Evolutionary conservation across 495 filamentous ascomycete species (phyloP).

Genomic region (Tricharina praecox): DNA sequence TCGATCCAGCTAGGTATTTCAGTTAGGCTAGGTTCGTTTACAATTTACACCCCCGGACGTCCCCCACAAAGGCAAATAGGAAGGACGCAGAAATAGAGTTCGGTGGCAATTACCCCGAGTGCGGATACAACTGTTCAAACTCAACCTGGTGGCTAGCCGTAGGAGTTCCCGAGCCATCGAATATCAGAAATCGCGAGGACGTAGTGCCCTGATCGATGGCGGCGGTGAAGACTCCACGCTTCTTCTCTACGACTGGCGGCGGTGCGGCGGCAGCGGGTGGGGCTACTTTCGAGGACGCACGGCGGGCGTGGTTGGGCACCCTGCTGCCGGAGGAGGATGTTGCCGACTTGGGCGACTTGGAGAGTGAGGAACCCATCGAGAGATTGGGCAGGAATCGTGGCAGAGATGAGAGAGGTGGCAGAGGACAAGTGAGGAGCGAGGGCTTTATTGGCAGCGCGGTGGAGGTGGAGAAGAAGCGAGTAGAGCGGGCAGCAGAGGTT

Average conservation of each 20-base stretch:
- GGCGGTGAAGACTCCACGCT: conserved; percentile 37
- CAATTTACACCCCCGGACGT: too few species aligned
- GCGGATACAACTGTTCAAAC: conserved; percentile 73
- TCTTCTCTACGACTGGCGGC: not conserved
- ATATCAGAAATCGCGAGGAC: conserved; percentile 82
- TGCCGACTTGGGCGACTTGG: conserved; percentile 4
- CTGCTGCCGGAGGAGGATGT: too few species aligned
- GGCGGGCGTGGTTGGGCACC: not conserved
- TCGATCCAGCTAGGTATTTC: conserved; percentile 63
- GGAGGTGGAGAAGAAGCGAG: too few species aligned
- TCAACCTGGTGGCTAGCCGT: conserved; percentile 81
- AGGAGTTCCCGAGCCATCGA: conserved; percentile 62
- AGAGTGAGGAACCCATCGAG: conserved; percentile 3
- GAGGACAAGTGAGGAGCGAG: too few species aligned
- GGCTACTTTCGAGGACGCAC: not conserved
- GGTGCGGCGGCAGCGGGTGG: not conserved
- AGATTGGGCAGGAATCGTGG: not conserved
- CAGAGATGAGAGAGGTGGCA: not conserved
- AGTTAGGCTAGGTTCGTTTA: too few species aligned
- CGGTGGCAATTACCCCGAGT: conserved; percentile 56
- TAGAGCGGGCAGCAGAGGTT: too few species aligned
- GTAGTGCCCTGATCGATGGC: conserved; percentile 89
- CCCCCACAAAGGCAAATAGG: too few species aligned
- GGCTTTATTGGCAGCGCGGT: too few species aligned
- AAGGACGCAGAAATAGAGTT: not conserved